phyloP scores from a whole-genome alignment of 164 flowering plant species.

The Echeveria elegans region DNA sequence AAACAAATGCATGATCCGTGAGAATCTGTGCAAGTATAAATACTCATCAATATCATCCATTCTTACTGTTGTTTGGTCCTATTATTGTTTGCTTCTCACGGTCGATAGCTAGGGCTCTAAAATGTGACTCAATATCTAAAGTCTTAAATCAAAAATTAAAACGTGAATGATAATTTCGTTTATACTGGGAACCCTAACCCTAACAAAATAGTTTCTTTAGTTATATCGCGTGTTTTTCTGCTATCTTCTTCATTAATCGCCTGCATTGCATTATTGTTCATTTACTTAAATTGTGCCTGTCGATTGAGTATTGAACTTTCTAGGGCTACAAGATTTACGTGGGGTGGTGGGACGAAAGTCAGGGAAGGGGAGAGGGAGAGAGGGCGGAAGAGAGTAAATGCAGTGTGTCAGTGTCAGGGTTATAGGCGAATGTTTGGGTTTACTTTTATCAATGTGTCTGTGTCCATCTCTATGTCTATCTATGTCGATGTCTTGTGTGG shows the following conservation, averaged over 20 bases:
- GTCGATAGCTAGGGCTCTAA: too few relatives aligned
- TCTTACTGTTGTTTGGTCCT: too few relatives aligned
- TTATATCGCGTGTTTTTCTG: background rate
- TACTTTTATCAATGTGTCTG: background rate
- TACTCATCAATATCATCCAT: too few relatives aligned
- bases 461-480: background rate
- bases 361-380: background rate
- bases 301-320: background rate
- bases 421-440: slow-evolving; percentile 9
- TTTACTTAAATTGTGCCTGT: background rate
- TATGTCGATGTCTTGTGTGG: slow-evolving; percentile 5
- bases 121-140: too few relatives aligned
- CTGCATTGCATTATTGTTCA: background rate
- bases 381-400: slow-evolving; percentile 1
- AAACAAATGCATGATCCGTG: background rate
- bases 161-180: too few relatives aligned
- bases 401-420: background rate
- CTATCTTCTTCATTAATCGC: too few relatives aligned
- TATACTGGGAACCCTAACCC: too few relatives aligned
- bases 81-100: too few relatives aligned
- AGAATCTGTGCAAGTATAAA: background rate
- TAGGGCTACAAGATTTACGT: slow-evolving; percentile 1
- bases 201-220: too few relatives aligned
- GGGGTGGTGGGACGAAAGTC: slow-evolving; percentile 7
- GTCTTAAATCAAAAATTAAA: too few relatives aligned